Evolutionary conservation across 441 rosid species (phyloP), one percentile per base, ranked within the genome.

Genomic region (Brassica balearica): DNA sequence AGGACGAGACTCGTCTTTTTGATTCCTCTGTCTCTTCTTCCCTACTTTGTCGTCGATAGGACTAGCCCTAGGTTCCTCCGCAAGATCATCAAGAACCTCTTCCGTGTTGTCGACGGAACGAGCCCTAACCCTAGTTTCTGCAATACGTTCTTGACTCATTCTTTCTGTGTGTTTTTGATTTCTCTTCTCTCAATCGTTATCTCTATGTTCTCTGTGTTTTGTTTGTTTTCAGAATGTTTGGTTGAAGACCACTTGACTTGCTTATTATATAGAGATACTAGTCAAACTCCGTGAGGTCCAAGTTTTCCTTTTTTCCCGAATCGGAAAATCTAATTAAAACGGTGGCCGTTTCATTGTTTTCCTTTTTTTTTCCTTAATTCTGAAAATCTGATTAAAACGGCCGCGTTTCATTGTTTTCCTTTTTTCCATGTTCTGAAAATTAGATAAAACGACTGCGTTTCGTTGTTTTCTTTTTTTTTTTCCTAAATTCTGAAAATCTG

Each of bases 41-140:
- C 72, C 84, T 83, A 85, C 83, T 76, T 84, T 85, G 83, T 83
- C 86, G 75, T 83, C 86, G 74, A 68, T 84, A 46, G 29, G 74
- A 66, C 60, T 46, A 55, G 74, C 72, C 25, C 66, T 74, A 60
- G 81, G 87, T 61, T 73, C 78, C 64, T 72, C 80, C 61, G 36
- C 67, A 34, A 29, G 46, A 59, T 19, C 63, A 59, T 20, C 63
- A n/a, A n/a, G 12, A 48, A 48, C 2, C 55, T 48, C 51, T 11
- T 11, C 51, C 3, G 14, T 43, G 51, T 43, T 11, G 51, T 43
- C 55, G 55, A 48, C 55, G 14, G 55, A 48, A 12, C 55, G 4
- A 48, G 55, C 7, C 15, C 55, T 48, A 48, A n/a, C 55, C 55
- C 55, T 48, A 12, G 55, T 12, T 48, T n/a, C 46, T 38, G 11